Percentiles rank a stretch among this genome's conserved stretches.
Conservation (phyloP, 345 rosid species). For the Murraya koenigii region DNA sequence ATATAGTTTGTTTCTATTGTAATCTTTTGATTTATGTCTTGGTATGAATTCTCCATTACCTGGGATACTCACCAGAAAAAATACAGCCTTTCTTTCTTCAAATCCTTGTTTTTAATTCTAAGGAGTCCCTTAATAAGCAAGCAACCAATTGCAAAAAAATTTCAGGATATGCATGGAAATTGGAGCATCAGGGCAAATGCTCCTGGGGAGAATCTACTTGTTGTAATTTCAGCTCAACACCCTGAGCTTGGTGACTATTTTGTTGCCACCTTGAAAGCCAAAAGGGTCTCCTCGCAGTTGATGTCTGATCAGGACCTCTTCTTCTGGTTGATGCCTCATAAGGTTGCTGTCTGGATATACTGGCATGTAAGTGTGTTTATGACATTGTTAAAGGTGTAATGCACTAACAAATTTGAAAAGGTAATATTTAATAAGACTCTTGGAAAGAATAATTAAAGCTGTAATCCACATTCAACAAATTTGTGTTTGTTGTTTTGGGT, state of each 20-base stretch:
- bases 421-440: not conserved
- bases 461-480: not conserved
- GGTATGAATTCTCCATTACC: not conserved
- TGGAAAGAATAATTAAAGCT: not conserved
- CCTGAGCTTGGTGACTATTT: constrained; percentile 80
- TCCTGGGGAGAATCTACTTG: constrained; percentile 64
- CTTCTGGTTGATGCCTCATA: constrained; percentile 99
- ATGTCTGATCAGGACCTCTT: constrained; percentile 48
- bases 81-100: not conserved
- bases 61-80: not conserved
- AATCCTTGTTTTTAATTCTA: not conserved
- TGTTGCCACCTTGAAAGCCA: constrained; percentile 65
- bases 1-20: not conserved
- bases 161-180: constrained; percentile 86
- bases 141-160: not conserved
- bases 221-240: constrained; percentile 66
- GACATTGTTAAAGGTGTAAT: not conserved
- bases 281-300: constrained; percentile 32
- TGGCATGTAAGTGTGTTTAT: constrained; percentile 77
- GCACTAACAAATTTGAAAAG: not conserved
- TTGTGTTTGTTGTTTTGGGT: not conserved
- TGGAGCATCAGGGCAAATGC: constrained; percentile 70
- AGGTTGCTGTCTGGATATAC: constrained; percentile 89
- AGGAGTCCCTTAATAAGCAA: not conserved
- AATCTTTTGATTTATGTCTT: not conserved